Evolutionary conservation across 768 basidiomycete genomes (phyloP), one percentile per base, ranked within the genome.

Genomic region (Lepiota venenata): DNA sequence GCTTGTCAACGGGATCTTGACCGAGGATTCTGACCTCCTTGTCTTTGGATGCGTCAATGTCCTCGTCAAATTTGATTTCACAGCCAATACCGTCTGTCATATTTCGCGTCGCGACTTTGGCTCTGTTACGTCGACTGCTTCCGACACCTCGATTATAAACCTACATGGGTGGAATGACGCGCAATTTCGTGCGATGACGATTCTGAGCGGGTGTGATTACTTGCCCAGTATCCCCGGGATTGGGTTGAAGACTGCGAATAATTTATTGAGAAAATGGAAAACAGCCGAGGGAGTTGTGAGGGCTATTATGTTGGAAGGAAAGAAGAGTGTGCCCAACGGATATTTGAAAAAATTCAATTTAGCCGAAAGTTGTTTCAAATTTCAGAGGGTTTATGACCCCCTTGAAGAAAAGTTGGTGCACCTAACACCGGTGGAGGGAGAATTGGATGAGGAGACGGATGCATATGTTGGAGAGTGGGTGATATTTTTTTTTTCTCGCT

Each of bases 11-110:
- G 97, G 86, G 2, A 87, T 99, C 67, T 81, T 99, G 60, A 98
- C 97, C 1, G 97, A 99, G 71, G 97, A 98, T 71, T 98, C 95
- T 0, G 97, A 99, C 69, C 77, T 99, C 25, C 85, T 98, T 56
- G 95, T 99, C 45, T 98, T 97, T 64, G 97, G 96, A n/a, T 96
- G 93, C 71, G 80, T 80, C 60, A 86, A 81, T 50, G 93, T 97
- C 10, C 80, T 97, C n/a, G 93, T 91, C 79, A 98, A 98, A 70
- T 77, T 98, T 25, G 95, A 98, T 69, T 64, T 76, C 2, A 75
- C 79, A 52, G 77, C 81, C 32, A 77, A 71, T 51, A 85, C 84
- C n/a, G 81, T 88, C 57, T 75, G 80, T 11, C 81, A 77, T 47
- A 85, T 93, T 60, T 81, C 80, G 14, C 81, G 87, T 27, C 69